Base-by-base conservation (phyloP, 306 rosid genomes). In the Castanopsis chinensis region DNA sequence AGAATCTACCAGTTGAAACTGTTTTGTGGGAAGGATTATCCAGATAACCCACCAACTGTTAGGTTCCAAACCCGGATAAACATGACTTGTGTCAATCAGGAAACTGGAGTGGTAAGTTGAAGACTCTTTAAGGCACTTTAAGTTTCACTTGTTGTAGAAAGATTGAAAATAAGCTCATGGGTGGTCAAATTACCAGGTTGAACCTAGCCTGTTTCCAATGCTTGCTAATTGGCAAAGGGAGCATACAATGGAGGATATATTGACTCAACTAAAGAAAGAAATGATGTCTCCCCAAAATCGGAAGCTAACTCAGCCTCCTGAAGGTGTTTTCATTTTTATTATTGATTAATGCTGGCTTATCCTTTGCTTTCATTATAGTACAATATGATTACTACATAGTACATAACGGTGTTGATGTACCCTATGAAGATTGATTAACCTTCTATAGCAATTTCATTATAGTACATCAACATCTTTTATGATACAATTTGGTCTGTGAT, bases 211-310 rank as follows among this genome's bases (percentile, higher is more conserved):
- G 49, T 91, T 95, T 85, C 96, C 98, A 74, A 95, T 93, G 98
- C 99, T 95, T 83, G 78, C 96, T 79, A 92, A 89, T 82, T 95
- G 99, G 99, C 92, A 88, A 86, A 86, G 98, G 82, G 97, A 91
- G 88, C 54, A 77, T 84, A 93, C 96, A 57, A 90, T 95, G 99
- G 99, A 95, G 87, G 97, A 90, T 80, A 76, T 90, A 81, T 87
- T 95, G 84, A 72, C 91, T 79, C 99, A 91, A 76, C 79, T 95
- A 92, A 95, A 95, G 93, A 95, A 95, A 88, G 99, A 95, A 59
- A 95, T 95, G 99, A 81, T 58, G 77, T 91, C 94, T 72, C 97
- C 99, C 58, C 99, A 95, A 80, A 95, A 95, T 83, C 89, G 98
- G 84, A 95, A 84, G 90, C 90, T 92, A 79, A 81, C 91, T 83